phyloP scores from a whole-genome alignment of 2,329 filamentous ascomycete species.

The Coleophoma crateriformis region DNA sequence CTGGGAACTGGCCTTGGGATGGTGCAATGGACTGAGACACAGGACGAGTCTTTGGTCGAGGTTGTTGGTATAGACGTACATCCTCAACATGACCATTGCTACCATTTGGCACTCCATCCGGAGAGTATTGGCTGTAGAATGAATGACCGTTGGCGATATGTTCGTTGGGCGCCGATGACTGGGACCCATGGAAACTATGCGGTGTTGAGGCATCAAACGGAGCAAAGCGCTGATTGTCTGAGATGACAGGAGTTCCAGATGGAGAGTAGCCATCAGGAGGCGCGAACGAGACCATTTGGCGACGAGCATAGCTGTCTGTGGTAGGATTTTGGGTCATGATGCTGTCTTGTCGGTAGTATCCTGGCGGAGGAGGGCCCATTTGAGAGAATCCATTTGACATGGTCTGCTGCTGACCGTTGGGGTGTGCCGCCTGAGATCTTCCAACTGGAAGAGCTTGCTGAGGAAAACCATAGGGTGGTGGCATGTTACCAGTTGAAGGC shows the following conservation, averaged over 20 bases:
- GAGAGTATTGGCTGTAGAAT: constrained; percentile 32
- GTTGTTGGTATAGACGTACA: constrained; percentile 20
- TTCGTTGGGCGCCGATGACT: constrained; percentile 46
- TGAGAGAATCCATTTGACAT: constrained; percentile 21
- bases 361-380: constrained; percentile 18
- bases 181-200: constrained; percentile 57
- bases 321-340: constrained; percentile 12
- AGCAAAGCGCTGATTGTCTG: constrained; percentile 13
- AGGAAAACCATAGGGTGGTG: constrained; percentile 23
- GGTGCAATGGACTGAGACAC: constrained; percentile 11
- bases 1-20: constrained; percentile 9
- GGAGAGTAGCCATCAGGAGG: constrained; percentile 29
- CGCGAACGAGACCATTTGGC: constrained; percentile 23
- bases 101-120: constrained; percentile 33
- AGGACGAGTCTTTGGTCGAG: constrained; percentile 13
- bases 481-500: constrained; percentile 37
- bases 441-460: constrained; percentile 8
- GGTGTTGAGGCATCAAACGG: constrained; percentile 48
- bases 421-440: constrained; percentile 11
- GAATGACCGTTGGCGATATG: constrained; percentile 23
- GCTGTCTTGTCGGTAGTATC: constrained; percentile 17
- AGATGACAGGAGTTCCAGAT: constrained; percentile 18
- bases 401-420: constrained; percentile 18
- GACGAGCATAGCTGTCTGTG: constrained; percentile 16
- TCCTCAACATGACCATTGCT: constrained; percentile 29